Conservation (phyloP, 1,284 basidiomycete genomes). For the Cutaneotrichosporon arboriforme region DNA sequence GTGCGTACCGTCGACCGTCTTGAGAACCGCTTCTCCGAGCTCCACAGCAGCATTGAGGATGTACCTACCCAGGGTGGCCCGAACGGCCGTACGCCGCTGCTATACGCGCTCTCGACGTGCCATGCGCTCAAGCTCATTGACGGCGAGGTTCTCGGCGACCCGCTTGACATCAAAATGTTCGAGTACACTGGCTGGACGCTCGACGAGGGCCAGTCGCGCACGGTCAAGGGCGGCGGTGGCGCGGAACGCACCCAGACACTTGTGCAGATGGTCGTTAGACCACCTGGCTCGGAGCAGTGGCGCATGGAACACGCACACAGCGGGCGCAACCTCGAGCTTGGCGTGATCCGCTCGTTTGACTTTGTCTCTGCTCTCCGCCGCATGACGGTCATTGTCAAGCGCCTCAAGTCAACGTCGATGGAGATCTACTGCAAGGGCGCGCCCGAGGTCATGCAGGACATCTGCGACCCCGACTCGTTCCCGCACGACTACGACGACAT, state of each 20-base stretch:
- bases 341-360: conserved; percentile 93
- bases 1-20: conserved; percentile 73
- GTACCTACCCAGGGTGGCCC: conserved; percentile 62
- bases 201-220: conserved; percentile 72
- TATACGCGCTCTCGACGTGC: conserved; percentile 92
- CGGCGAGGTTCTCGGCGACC: conserved; percentile 86
- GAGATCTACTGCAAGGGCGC: conserved; percentile 98
- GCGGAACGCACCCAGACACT: conserved; percentile 74
- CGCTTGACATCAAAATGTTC: conserved; percentile 96
- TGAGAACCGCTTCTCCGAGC: conserved; percentile 76
- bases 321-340: conserved; percentile 79
- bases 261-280: conserved; percentile 94
- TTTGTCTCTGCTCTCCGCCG: conserved; percentile 88
- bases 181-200: conserved; percentile 93
- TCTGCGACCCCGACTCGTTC: conserved; percentile 83
- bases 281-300: conserved; percentile 84
- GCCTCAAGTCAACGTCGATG: conserved; percentile 89
- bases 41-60: conserved; percentile 80
- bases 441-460: conserved; percentile 94
- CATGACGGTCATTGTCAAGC: conserved; percentile 97
- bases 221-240: conserved; percentile 52
- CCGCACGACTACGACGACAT: conserved; percentile 96
- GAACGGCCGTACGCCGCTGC: conserved; percentile 67
- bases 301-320: conserved; percentile 80
- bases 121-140: conserved; percentile 92